A percentile compares a stretch with the other conserved stretches of the same genome.
Evolutionary conservation across 164 flowering plant genomes (phyloP).

Genomic region (Kingdonia uniflora): DNA sequence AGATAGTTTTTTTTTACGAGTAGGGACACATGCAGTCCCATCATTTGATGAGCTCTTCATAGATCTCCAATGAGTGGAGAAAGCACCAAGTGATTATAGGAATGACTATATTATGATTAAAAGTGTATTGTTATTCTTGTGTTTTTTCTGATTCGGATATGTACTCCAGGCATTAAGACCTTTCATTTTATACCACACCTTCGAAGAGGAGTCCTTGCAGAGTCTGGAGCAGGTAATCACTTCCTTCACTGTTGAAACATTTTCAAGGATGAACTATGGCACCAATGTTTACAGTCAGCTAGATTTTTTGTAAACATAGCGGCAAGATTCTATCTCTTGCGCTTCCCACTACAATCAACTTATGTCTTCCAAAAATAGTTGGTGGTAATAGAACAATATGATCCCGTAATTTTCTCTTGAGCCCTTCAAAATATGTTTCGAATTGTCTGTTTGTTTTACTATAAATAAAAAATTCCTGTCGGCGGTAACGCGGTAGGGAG

Average conservation of each 20-base stretch:
- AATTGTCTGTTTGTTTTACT: too few relatives aligned
- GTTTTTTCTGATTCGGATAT: background rate
- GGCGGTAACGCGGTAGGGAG: too few relatives aligned
- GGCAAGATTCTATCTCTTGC: too few relatives aligned
- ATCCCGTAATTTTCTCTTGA: background rate
- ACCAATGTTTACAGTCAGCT: background rate
- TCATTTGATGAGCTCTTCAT: too few relatives aligned
- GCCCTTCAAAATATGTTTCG: too few relatives aligned
- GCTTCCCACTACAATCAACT: background rate
- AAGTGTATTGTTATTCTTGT: background rate
- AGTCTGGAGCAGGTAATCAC: constrained; percentile 48
- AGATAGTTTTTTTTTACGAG: background rate
- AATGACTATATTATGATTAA: background rate
- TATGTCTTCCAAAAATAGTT: background rate
- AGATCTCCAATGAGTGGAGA: too few relatives aligned
- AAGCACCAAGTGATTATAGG: background rate
- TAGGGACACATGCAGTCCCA: background rate
- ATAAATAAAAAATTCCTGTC: too few relatives aligned
- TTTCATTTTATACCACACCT: constrained; percentile 62
- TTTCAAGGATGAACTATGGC: too few relatives aligned
- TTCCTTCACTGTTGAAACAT: background rate
- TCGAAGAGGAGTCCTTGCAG: constrained; percentile 33
- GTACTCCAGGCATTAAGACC: constrained; percentile 63
- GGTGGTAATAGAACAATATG: background rate
- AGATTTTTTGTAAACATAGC: background rate